A percentile compares a stretch with the other conserved stretches of the same genome.
Conservation (phyloP, 139 green algal genomes). For the Closterium sp. region DNA sequence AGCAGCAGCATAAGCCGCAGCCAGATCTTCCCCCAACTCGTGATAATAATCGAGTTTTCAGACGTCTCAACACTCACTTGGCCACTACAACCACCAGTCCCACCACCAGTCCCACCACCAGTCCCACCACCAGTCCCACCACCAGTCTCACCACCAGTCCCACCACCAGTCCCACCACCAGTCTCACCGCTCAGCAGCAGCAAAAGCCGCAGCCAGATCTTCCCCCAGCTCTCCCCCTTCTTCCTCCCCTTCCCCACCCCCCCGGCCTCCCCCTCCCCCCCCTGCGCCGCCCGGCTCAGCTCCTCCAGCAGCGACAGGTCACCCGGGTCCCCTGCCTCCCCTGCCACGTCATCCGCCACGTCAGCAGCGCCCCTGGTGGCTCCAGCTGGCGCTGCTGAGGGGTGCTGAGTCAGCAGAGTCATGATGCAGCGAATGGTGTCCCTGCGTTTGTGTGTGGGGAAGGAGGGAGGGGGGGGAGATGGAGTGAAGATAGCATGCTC, state of each 20-base stretch:
- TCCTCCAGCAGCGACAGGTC: constrained; percentile 65
- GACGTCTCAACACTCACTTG: too few species aligned
- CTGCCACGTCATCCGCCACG: constrained; percentile 59
- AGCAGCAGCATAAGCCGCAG: background rate
- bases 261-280: constrained; percentile 6
- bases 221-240: background rate
- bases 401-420: constrained; percentile 70
- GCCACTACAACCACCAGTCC: too few species aligned
- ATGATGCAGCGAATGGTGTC: constrained; percentile 89
- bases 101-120: too few species aligned
- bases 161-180: background rate
- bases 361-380: background rate
- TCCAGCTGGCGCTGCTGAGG: background rate
- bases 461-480: background rate
- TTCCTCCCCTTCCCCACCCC: background rate
- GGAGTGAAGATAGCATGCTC: too few species aligned
- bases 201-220: background rate
- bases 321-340: constrained; percentile 26
- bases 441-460: background rate
- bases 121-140: too few species aligned
- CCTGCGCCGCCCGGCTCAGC: constrained; percentile 49
- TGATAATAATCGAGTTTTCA: too few species aligned
- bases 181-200: constrained; percentile 4
- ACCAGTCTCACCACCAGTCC: background rate
- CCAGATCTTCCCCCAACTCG: background rate